These are phyloP conservation scores for Ceratocystiopsis minuta DNA, from an alignment of 2,329 filamentous ascomycete genomes.

Conservation along the genomic window DNA sequence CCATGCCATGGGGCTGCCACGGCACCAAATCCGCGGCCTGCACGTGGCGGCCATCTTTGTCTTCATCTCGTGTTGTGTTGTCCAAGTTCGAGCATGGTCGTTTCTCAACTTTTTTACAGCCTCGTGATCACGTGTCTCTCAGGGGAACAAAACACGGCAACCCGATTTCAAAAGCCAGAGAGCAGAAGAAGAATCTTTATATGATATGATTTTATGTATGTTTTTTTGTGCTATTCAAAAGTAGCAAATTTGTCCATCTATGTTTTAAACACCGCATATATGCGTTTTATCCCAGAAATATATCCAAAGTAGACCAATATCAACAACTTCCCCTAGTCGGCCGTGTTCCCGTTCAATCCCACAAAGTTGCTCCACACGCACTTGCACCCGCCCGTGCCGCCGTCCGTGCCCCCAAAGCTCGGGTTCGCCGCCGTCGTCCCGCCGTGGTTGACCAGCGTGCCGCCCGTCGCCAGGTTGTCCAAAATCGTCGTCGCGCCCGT, in stretches of 20 bases:
- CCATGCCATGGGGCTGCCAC: too few relatives aligned
- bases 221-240: not conserved
- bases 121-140: too few relatives aligned
- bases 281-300: too few relatives aligned
- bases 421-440: conserved; percentile 15
- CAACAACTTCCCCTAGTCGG: not conserved
- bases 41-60: too few relatives aligned
- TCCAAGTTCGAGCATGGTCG: not conserved
- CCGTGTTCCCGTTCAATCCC: conserved; percentile 8
- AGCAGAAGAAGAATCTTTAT: not conserved
- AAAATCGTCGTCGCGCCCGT: conserved; percentile 25
- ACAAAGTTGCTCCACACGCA: conserved; percentile 43
- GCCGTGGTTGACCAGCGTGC: conserved; percentile 32
- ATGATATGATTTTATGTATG: too few relatives aligned
- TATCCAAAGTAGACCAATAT: too few relatives aligned
- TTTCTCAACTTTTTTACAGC: not conserved
- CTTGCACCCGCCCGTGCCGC: conserved; percentile 42
- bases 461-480: conserved; percentile 32
- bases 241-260: not conserved
- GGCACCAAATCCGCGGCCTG: too few relatives aligned
- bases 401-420: conserved; percentile 41
- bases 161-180: too few relatives aligned
- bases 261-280: too few relatives aligned
- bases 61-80: too few relatives aligned
- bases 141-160: too few relatives aligned